phyloP scores from a whole-genome alignment of 805 yeast genomes.

The Huiozyma sinensis region DNA sequence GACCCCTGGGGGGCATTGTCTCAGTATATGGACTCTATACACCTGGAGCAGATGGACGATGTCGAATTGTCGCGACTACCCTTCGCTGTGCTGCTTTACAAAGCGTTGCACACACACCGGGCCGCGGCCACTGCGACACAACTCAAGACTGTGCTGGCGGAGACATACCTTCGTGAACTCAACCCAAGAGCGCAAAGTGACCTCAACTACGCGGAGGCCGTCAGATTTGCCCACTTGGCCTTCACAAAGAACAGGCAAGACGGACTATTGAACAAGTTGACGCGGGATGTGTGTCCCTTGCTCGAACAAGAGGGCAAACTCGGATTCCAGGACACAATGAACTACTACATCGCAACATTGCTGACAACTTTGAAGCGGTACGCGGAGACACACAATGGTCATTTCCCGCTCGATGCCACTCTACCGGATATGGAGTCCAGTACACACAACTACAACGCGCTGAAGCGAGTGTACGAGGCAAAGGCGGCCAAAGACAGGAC shows the following conservation, averaged over 20 bases:
- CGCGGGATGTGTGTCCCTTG: constrained; percentile 9
- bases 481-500: constrained; percentile 44
- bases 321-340: constrained; percentile 7
- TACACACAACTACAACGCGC: constrained; percentile 45
- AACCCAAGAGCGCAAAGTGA: constrained; percentile 29
- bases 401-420: constrained; percentile 55
- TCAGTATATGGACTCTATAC: constrained; percentile 34
- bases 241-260: constrained; percentile 3
- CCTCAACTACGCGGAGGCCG: constrained; percentile 43
- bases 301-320: constrained; percentile 7
- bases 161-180: constrained; percentile 9
- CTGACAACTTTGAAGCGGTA: constrained; percentile 4
- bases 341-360: constrained; percentile 4
- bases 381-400: background rate
- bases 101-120: background rate
- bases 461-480: constrained; percentile 47
- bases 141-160: background rate
- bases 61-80: constrained; percentile 55
- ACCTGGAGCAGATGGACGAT: constrained; percentile 34
- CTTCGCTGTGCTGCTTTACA: constrained; percentile 23
- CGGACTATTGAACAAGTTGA: background rate
- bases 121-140: background rate
- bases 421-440: constrained; percentile 86
- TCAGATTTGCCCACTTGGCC: constrained; percentile 35
- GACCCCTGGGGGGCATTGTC: constrained; percentile 62